These are phyloP conservation scores for Gilbertella persicaria DNA, from an alignment of 371 early-diverging fungal species.

Conservation along the genomic window DNA sequence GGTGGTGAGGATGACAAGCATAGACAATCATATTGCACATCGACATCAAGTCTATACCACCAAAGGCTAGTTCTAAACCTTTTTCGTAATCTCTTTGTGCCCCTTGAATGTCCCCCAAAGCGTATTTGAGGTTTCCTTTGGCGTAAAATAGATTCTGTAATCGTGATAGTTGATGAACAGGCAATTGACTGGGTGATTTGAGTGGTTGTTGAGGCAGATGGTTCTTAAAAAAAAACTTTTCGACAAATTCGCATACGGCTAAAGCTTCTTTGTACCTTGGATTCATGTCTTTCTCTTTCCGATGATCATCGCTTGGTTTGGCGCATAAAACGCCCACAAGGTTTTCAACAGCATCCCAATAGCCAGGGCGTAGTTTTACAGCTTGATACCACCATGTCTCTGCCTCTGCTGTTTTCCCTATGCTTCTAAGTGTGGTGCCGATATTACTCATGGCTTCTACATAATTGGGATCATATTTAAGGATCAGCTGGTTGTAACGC, in stretches of 20 bases:
- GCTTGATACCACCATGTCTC: conserved; percentile 89
- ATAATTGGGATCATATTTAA: conserved; percentile 79
- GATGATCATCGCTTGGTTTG: conserved; percentile 42
- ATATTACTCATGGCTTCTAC: conserved; percentile 94
- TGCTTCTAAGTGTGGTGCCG: conserved; percentile 83
- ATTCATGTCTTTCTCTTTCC: too few relatives aligned
- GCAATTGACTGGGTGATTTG: conserved; percentile 41
- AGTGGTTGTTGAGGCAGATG: conserved; percentile 10
- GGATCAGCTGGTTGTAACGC: conserved; percentile 78
- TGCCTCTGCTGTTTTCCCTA: conserved; percentile 74
- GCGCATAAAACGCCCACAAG: conserved; percentile 81
- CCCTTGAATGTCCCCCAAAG: conserved; percentile 71
- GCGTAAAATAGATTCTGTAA: conserved; percentile 82
- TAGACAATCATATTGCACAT: conserved; percentile 52
- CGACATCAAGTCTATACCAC: conserved; percentile 61
- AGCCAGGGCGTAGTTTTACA: conserved; percentile 81
- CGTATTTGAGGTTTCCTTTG: conserved; percentile 81
- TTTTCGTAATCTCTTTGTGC: conserved; percentile 82
- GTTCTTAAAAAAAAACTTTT: conserved; percentile 55
- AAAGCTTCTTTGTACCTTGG: conserved; percentile 80
- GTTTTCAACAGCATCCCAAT: conserved; percentile 93
- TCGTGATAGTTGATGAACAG: conserved; percentile 65
- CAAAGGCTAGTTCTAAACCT: conserved; percentile 77
- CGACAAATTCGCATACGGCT: conserved; percentile 80
- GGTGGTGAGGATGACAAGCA: conserved; percentile 33